Evolutionary conservation across 176 grass and related monocot species (phyloP), one percentile per base, ranked within the genome.

Genomic region (Avena atlantica): DNA sequence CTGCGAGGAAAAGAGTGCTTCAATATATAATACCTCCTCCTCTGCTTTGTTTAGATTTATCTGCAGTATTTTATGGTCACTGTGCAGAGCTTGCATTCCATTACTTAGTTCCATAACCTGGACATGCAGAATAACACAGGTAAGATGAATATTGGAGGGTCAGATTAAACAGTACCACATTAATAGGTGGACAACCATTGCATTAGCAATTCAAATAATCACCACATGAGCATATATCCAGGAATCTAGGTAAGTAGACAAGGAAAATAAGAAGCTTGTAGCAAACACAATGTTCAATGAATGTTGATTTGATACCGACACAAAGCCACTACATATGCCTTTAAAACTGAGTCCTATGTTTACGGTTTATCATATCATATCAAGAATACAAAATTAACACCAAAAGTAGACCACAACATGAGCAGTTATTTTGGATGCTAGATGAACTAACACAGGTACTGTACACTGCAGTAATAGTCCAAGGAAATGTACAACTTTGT

Each of bases 11-110:
- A 40, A n/a, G 16, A 74, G 53, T 13, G 51, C 23, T 70, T 57
- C 6, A 29, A 69, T 50, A 61, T 56, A 60, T 87, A 49, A 49
- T 87, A 95, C 96, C 93, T 95, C 93, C 5, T 91, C 93, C n/a
- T n/a, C n/a, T 74, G 91, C 93, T 89, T 47, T 95, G 60, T 88
- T 60, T 44, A 92, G 91, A 89, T 92, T 98, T 66, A 80, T 78
- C 34, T 45, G 87, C 20, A 95, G n/a, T 44, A 87, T 36, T 57
- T 98, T 91, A 77, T 98, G 92, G 37, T 93, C 91, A 37, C 83
- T 92, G 16, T 87, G 81, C 78, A 98, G 81, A 42, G 80, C 83
- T 83, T 95, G 67, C 19, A 93, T 63, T 91, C 87, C 65, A 50
- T 63, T 74, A 51, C 42, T 71, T 55, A 92, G 40, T 20, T 84